Base-by-base conservation (phyloP, 164 flowering plant species). In the Liriodendron chinense region DNA sequence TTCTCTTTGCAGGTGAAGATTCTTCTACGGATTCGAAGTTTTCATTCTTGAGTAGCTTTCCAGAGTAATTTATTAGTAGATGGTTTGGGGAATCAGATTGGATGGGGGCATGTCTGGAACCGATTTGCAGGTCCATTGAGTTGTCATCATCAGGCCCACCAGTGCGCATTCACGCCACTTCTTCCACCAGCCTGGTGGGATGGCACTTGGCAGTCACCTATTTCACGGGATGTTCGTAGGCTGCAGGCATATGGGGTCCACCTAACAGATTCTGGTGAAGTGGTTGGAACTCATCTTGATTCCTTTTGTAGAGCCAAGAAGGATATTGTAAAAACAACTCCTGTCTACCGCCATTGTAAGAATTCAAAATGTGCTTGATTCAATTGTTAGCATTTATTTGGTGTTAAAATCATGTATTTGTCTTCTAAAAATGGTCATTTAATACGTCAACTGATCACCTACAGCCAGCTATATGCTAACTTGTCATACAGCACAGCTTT, bases 101-200 rank as follows among this genome's bases (percentile, higher is more conserved):
- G 99, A 7, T 92, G 98, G 98, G 99, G 99, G 18, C 99, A 96
- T 76, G 97, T 82, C 6, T 96, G 98, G 99, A 96, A 92, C 87
- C 80, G 99, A 82, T 93, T 86, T 83, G 93, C 93, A 0, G 99
- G 99, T 47, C 92, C 91, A 9, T 81, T 94, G 78, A 94, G 99
- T 80, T 96, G 99, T 74, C 89, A 18, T 20, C 74, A 76, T 65
- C 99, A 96, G 80, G 62, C 83, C 21, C 77, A 79, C 67, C 98
- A 96, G 76, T 96, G 99, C 79, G 98, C 98, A 21, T 53, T 64
- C 70, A 91, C 98, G 3, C 94, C 98, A 14, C 86, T 96, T 83
- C 89, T 94, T n/a, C 94, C 98, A 72, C 90, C 94, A 2, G 98
- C 84, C 8, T 94, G 99, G 99, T 96, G 98, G 97, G 98, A 96